Conservation (phyloP, 148 eudicot genomes). For the Arctostaphylos glauca region DNA sequence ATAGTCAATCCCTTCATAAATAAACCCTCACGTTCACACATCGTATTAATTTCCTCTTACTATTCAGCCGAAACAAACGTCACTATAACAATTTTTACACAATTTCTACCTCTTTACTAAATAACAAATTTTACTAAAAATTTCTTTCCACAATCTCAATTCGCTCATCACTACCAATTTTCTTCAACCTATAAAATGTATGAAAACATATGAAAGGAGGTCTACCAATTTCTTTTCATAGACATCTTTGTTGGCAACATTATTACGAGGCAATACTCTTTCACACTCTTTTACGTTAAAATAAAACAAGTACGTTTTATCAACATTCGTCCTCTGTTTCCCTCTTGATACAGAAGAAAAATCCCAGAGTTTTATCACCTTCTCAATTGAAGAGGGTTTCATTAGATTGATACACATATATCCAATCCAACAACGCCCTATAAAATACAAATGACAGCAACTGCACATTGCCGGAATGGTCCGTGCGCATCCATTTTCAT, state of each 20-base stretch:
- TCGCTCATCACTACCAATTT: too few species aligned
- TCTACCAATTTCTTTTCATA: not conserved
- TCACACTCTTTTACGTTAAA: conserved; percentile 5
- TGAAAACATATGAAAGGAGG: too few species aligned
- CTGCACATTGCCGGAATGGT: not conserved
- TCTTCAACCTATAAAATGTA: too few species aligned
- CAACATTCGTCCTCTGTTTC: not conserved
- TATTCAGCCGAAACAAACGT: too few species aligned
- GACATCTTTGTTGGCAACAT: conserved; percentile 3
- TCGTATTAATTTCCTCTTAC: too few species aligned
- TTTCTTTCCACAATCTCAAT: too few species aligned
- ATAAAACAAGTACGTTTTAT: conserved; percentile 6
- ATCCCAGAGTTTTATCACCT: conserved; percentile 2
- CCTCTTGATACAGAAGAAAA: conserved; percentile 14
- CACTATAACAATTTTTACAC: too few species aligned
- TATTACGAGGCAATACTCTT: not conserved
- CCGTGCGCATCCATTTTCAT: conserved; percentile 10
- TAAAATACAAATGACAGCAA: conserved; percentile 18
- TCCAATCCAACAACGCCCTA: conserved; percentile 15
- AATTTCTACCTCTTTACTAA: too few species aligned
- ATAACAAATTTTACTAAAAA: too few species aligned
- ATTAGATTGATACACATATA: conserved; percentile 20
- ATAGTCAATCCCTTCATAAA: too few species aligned
- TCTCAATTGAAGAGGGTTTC: not conserved
- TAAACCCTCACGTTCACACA: too few species aligned